Evolutionary conservation across 208 protist genomes (phyloP), one percentile per base, ranked within the genome.

Genomic region (Trypanosoma cruzi): DNA sequence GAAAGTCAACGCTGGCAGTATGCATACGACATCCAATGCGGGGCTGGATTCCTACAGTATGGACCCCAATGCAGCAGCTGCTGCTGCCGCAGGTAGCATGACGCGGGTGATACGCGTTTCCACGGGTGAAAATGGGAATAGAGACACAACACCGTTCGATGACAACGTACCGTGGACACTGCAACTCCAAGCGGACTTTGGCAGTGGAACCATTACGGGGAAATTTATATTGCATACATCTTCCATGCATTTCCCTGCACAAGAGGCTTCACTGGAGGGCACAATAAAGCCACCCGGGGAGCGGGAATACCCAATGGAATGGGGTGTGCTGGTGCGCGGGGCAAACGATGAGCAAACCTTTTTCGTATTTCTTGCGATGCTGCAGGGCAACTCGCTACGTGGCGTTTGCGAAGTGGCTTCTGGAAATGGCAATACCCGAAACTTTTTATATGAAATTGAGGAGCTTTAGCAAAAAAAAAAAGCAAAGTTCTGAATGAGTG

Each of bases 261-360:
- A 96, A 77, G 84, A 96, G 70, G 86, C 80, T 0, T 76, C 77
- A 18, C 78, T 96, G 49, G 83, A 92, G 68, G 91, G 91, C 7
- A 85, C 90, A 58, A 93, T 94, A 53, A 91, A 90, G 59, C 82
- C 85, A 16, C 85, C 84, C 1, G 85, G 88, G 11, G 82, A 93
- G 67, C 81, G 82, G 18, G 88, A 96, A 48, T 93, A 89, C 72
- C 86, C 91, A 24, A 90, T 96, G 81, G 91, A 96, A 76, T 96
- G 88, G 86, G 86, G 79, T 37, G 84, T 92, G 16, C 76, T 88
- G 37, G 72, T 96, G 6, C 76, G 84, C 44, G 72, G 72, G 20
- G 54, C 62, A 22, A 78, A 77, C 53, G 86, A 79, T 0, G 84
- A 91, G 65, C 82, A 87, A 40, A 64, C 81, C 49, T 90, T 92